Conservation (phyloP, 306 rosid species). For the Chamaecrista fasciculata region DNA sequence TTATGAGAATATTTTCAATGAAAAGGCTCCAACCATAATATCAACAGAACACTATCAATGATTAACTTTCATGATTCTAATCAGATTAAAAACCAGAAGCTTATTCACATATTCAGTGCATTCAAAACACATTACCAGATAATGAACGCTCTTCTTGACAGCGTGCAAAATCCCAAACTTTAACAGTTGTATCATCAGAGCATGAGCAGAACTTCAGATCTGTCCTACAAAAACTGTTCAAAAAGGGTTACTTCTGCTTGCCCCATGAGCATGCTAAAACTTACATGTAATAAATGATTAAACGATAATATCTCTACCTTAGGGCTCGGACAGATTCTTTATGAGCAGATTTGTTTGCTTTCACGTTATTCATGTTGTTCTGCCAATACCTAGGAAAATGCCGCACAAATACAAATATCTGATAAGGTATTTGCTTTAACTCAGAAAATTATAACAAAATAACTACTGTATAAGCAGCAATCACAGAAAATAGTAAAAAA, state of each 20-base stretch:
- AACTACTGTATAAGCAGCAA: slow-evolving; percentile 23
- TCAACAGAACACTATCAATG: not conserved
- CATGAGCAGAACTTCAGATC: slow-evolving; percentile 98
- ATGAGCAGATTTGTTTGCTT: slow-evolving; percentile 96
- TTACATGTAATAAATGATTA: not conserved
- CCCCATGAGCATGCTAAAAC: slow-evolving; percentile 18
- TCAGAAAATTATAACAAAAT: slow-evolving; percentile 15
- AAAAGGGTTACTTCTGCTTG: slow-evolving; percentile 33
- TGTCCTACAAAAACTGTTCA: slow-evolving; percentile 92
- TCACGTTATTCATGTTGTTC: slow-evolving; percentile 98
- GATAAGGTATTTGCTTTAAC: slow-evolving; percentile 6
- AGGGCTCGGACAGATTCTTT: slow-evolving; percentile 98
- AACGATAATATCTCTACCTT: slow-evolving; percentile 49
- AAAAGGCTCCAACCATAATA: not conserved
- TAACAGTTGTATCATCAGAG: slow-evolving; percentile 93
- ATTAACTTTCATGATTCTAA: slow-evolving; percentile 2
- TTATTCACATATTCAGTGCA: slow-evolving; percentile 20
- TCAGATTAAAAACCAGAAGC: slow-evolving; percentile 14
- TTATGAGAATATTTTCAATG: not conserved
- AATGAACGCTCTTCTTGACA: slow-evolving; percentile 96
- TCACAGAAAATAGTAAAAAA: slow-evolving; percentile 12
- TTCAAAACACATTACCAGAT: slow-evolving; percentile 90
- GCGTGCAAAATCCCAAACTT: slow-evolving; percentile 98
- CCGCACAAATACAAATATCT: slow-evolving; percentile 27
- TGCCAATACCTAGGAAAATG: slow-evolving; percentile 82